Conservation (phyloP, 768 basidiomycete species). For the Antrodiella citrinella region DNA sequence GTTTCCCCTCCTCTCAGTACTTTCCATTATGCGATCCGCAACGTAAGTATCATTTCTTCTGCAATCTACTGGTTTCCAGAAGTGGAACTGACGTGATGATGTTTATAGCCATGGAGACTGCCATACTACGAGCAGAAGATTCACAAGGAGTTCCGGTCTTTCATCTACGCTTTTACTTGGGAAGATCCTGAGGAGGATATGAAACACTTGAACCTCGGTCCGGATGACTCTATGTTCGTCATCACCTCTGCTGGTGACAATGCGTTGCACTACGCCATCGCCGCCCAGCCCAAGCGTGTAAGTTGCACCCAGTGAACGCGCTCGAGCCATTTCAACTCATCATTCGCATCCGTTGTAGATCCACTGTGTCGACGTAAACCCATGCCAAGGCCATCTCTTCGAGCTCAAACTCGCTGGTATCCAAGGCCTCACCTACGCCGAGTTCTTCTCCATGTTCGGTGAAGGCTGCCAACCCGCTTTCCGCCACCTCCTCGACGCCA, state of each 20-base stretch:
- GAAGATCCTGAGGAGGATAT: slow-evolving; percentile 76
- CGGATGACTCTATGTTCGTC: slow-evolving; percentile 58
- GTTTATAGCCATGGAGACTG: slow-evolving; percentile 48
- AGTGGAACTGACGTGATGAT: slow-evolving; percentile 4
- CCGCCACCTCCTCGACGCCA: slow-evolving; percentile 48
- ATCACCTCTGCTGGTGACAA: slow-evolving; percentile 80
- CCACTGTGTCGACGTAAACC: slow-evolving; percentile 71
- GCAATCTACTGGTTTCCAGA: slow-evolving; percentile 5
- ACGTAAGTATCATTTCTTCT: slow-evolving; percentile 24
- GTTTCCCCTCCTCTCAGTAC: slow-evolving; percentile 36
- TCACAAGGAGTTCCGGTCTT: slow-evolving; percentile 59
- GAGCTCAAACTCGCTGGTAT: slow-evolving; percentile 72
- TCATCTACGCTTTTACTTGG: slow-evolving; percentile 61
- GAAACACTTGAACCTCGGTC: slow-evolving; percentile 47
- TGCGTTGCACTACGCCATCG: slow-evolving; percentile 70
- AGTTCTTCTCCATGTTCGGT: slow-evolving; percentile 65
- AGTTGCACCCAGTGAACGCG: background rate
- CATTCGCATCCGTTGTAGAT: slow-evolving; percentile 48
- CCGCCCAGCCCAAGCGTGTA: slow-evolving; percentile 42
- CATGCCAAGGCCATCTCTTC: slow-evolving; percentile 61
- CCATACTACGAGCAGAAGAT: slow-evolving; percentile 64
- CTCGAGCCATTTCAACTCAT: background rate
- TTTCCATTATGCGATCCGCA: slow-evolving; percentile 54
- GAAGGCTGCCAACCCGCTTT: slow-evolving; percentile 53
- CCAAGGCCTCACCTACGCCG: slow-evolving; percentile 45